Conservation (phyloP, 1,284 basidiomycete genomes). For the Marasmius sp. region DNA sequence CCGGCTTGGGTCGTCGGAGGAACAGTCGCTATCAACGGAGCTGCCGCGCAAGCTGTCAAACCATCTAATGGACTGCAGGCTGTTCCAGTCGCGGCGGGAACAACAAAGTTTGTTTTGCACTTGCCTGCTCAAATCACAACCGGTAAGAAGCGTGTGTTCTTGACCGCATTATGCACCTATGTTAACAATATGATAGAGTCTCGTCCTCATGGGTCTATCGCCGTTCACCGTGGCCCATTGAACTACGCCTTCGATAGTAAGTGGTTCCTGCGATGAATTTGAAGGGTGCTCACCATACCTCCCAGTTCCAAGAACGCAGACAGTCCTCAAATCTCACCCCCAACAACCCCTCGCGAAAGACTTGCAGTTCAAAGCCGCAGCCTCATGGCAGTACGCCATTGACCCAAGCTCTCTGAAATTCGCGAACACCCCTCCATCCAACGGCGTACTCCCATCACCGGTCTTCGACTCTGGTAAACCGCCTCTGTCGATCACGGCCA, state of each 20-base stretch:
- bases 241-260: constrained; percentile 57
- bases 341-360: constrained; percentile 51
- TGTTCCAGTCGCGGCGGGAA: constrained; percentile 42
- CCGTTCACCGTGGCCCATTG: constrained; percentile 55
- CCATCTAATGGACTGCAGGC: constrained; percentile 50
- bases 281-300: background rate
- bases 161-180: background rate
- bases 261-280: constrained; percentile 4
- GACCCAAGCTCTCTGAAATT: constrained; percentile 53
- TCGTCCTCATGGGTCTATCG: constrained; percentile 52
- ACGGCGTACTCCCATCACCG: constrained; percentile 46
- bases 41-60: constrained; percentile 30
- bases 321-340: constrained; percentile 42
- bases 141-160: constrained; percentile 28
- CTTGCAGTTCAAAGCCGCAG: constrained; percentile 50
- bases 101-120: constrained; percentile 44
- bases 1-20: constrained; percentile 54
- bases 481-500: constrained; percentile 49
- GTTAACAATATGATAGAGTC: constrained; percentile 32
- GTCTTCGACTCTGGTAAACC: constrained; percentile 55
- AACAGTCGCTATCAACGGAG: constrained; percentile 49
- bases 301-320: constrained; percentile 39
- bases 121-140: constrained; percentile 49
- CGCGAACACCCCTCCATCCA: constrained; percentile 34
- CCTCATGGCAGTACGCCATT: constrained; percentile 55